A percentile compares a stretch with the other conserved stretches of the same genome.
These are phyloP conservation scores for Panicum hallii DNA, from an alignment of 202 grass and related monocot genomes.

Conservation along the genomic window DNA sequence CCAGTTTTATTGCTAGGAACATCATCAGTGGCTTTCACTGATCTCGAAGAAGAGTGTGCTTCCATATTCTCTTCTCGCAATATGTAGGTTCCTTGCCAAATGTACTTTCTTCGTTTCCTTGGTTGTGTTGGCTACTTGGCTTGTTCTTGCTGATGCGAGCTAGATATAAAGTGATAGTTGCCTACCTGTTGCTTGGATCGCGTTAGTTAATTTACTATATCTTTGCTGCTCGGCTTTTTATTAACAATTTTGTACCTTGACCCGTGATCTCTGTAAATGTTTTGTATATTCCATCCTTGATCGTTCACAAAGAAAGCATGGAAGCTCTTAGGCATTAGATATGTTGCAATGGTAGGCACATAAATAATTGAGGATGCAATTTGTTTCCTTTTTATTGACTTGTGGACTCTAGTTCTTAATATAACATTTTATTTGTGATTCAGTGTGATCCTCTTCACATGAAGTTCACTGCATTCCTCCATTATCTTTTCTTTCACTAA, in stretches of 20 bases:
- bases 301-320: slow-evolving; percentile 26
- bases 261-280: slow-evolving; percentile 12
- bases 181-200: slow-evolving; percentile 22
- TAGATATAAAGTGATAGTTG: neutral
- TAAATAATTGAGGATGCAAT: slow-evolving; percentile 22
- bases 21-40: slow-evolving; percentile 68
- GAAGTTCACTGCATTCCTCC: slow-evolving; percentile 21
- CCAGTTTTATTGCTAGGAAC: slow-evolving; percentile 92
- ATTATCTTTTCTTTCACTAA: slow-evolving; percentile 47
- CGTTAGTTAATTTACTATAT: slow-evolving; percentile 22
- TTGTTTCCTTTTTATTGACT: slow-evolving; percentile 37
- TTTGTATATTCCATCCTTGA: slow-evolving; percentile 23
- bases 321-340: slow-evolving; percentile 7
- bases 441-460: neutral
- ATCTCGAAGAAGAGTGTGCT: slow-evolving; percentile 84
- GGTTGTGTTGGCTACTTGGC: neutral
- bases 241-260: neutral
- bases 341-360: slow-evolving; percentile 18
- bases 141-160: slow-evolving; percentile 8
- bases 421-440: slow-evolving; percentile 28
- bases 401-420: slow-evolving; percentile 20
- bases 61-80: slow-evolving; percentile 89
- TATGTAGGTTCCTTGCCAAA: slow-evolving; percentile 64
- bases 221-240: slow-evolving; percentile 12
- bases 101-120: slow-evolving; percentile 1